Percentiles rank a stretch among this genome's conserved stretches.
These are phyloP conservation scores for Aspergillus ochraceoroseus DNA, from an alignment of 2,329 filamentous ascomycete species.

Conservation along the genomic window DNA sequence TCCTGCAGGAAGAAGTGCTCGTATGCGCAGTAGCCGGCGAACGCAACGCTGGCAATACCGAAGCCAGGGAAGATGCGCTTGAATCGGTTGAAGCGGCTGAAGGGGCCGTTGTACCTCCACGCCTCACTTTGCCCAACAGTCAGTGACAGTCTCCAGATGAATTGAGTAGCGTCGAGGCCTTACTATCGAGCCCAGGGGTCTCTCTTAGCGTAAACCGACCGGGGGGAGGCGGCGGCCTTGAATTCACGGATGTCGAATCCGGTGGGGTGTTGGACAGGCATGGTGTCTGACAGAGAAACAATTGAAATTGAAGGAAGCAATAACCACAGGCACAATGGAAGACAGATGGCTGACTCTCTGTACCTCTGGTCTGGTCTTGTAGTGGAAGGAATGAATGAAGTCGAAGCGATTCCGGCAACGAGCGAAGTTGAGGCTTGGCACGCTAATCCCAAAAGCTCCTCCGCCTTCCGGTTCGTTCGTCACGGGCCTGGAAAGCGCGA, in stretches of 20 bases:
- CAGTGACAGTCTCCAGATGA: slow-evolving; percentile 11
- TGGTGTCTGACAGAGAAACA: slow-evolving; percentile 36
- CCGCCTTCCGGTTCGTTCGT: slow-evolving; percentile 25
- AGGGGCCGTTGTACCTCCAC: slow-evolving; percentile 88
- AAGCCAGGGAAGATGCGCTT: slow-evolving; percentile 81
- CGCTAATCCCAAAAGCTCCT: slow-evolving; percentile 33
- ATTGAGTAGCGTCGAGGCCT: slow-evolving; percentile 20
- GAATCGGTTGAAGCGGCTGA: slow-evolving; percentile 85
- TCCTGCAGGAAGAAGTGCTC: slow-evolving; percentile 83
- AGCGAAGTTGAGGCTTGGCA: slow-evolving; percentile 26
- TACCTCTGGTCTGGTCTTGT: too few relatives aligned
- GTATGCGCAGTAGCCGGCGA: slow-evolving; percentile 81
- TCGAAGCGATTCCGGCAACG: slow-evolving; percentile 22
- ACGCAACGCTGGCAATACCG: slow-evolving; percentile 87
- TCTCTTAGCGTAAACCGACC: slow-evolving; percentile 46
- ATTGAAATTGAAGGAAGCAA: too few relatives aligned
- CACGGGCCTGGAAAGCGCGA: slow-evolving; percentile 15
- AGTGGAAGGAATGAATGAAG: slow-evolving; percentile 18
- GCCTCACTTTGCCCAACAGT: slow-evolving; percentile 62
- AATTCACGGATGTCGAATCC: slow-evolving; percentile 86
- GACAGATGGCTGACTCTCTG: too few relatives aligned
- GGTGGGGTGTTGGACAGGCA: slow-evolving; percentile 65
- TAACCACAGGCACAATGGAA: slow-evolving; percentile 18
- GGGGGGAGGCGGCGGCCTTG: slow-evolving; percentile 62
- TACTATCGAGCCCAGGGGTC: slow-evolving; percentile 63